A percentile compares a stretch with the other conserved stretches of the same genome.
Evolutionary conservation across 805 yeast genomes (phyloP).

Genomic region (Saturnispora ahearnii): DNA sequence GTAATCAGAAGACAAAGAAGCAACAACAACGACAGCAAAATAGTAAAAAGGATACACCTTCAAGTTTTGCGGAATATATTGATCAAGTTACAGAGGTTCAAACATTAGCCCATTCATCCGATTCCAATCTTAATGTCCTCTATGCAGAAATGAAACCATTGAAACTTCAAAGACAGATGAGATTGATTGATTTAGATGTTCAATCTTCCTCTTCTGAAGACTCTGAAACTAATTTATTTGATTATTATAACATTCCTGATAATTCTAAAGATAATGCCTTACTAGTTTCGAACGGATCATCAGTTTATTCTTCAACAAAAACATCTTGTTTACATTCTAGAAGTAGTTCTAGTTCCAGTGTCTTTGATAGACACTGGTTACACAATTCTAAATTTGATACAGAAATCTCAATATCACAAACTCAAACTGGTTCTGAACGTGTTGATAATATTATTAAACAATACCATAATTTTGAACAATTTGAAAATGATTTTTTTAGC

Average conservation of each 20-base stretch:
- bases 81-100: constrained; percentile 16
- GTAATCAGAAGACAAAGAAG: neutral
- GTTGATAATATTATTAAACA: constrained; percentile 25
- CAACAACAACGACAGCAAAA: neutral
- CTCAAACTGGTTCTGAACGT: constrained; percentile 22
- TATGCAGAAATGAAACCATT: constrained; percentile 8
- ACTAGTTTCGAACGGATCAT: neutral
- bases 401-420: neutral
- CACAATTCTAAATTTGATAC: neutral
- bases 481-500: neutral
- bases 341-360: constrained; percentile 7
- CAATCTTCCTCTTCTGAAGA: constrained; percentile 10
- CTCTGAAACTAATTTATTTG: constrained; percentile 12
- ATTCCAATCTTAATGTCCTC: constrained; percentile 9
- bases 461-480: constrained; percentile 8
- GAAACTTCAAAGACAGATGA: constrained; percentile 26
- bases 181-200: constrained; percentile 23
- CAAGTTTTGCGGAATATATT: constrained; percentile 21
- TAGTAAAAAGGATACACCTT: constrained; percentile 15
- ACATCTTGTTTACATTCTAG: neutral
- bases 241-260: constrained; percentile 11
- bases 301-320: neutral
- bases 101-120: constrained; percentile 20
- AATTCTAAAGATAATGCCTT: constrained; percentile 13
- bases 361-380: constrained; percentile 13